Percentiles rank a stretch among this genome's conserved stretches.
Evolutionary conservation across 257 asterid species (phyloP).

Genomic region (Solanum sejunctum): DNA sequence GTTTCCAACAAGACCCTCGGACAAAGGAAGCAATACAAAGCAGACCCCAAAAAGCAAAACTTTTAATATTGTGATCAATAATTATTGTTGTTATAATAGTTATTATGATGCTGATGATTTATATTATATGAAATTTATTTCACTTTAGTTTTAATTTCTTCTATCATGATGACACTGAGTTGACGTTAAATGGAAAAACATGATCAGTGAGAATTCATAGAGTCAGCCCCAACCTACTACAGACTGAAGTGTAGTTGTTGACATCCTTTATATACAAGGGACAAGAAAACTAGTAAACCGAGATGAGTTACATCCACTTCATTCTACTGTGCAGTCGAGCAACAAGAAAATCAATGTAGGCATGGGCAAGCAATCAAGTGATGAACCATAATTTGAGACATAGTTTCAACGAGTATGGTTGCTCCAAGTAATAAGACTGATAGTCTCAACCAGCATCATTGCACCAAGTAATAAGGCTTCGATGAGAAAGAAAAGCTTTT

Average conservation of each 20-base stretch:
- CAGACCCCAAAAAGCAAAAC: too few relatives aligned
- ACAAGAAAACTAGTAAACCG: neutral
- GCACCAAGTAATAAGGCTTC: neutral
- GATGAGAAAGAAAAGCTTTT: neutral
- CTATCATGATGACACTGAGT: neutral
- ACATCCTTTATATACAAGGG: neutral
- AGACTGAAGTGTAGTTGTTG: neutral
- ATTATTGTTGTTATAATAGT: too few relatives aligned
- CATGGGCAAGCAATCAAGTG: neutral
- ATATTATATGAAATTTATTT: neutral
- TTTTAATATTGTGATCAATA: neutral
- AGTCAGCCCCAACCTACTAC: neutral
- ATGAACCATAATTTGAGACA: neutral
- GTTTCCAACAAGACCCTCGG: too few relatives aligned
- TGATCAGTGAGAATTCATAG: neutral
- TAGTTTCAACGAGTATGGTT: neutral
- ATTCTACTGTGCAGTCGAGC: neutral
- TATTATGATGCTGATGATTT: neutral
- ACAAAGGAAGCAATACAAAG: too few relatives aligned
- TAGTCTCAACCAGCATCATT: neutral
- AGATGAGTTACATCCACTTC: neutral
- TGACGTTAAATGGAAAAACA: neutral
- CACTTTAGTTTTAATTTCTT: neutral
- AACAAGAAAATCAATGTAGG: neutral
- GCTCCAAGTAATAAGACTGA: neutral